Base-by-base conservation (phyloP, 1,284 basidiomycete species). In the Porogramme epimiltina region DNA sequence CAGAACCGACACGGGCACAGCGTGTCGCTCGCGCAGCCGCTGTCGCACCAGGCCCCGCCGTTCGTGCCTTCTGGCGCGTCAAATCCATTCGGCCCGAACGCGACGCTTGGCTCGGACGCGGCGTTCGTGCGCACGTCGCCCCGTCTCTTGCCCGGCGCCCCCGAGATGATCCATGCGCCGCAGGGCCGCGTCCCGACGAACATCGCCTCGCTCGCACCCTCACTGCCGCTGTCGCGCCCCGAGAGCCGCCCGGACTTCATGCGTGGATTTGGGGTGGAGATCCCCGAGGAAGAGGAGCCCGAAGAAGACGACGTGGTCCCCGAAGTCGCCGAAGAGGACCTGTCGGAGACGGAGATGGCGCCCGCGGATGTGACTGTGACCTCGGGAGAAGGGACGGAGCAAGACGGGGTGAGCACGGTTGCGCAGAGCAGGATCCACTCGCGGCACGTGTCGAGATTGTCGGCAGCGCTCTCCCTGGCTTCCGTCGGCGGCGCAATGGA, bases 201-300 rank as follows among this genome's bases (percentile, higher is more conserved):
- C 38, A 64, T 77, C 39, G 66, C 74, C 0, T 71, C 76, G 15
- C 73, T 84, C 43, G 76, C 74, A 16, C 77, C 79, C 15, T 78
- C 79, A 10, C 57, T 62, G 22, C 62, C 76, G 16, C 45, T 72
- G 66, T 64, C 76, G 69, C 54, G 72, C 11, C 76, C 80, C 13
- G 76, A 79, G 57, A 82, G 76, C 50, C 76, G 82, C 25, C 84
- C 87, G 3, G 88, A 91, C 66, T 92, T 91, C 63, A 67, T 71
- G 50, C 80, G 85, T 56, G 89, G 89, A 2, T 92, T 91, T 67
- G 88, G 89, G 2, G 63, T 91, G 42, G 87, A 91, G 58, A 82
- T 85, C 51, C 85, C 87, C 4, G 85, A 89, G 60, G 82, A 79
- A 41, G 70, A 71, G 49, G 63, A 66, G 47, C 65, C 64, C 16